Evolutionary conservation across 2,329 filamentous ascomycete species (phyloP).

Genomic region (Clonostachys rhizophaga): DNA sequence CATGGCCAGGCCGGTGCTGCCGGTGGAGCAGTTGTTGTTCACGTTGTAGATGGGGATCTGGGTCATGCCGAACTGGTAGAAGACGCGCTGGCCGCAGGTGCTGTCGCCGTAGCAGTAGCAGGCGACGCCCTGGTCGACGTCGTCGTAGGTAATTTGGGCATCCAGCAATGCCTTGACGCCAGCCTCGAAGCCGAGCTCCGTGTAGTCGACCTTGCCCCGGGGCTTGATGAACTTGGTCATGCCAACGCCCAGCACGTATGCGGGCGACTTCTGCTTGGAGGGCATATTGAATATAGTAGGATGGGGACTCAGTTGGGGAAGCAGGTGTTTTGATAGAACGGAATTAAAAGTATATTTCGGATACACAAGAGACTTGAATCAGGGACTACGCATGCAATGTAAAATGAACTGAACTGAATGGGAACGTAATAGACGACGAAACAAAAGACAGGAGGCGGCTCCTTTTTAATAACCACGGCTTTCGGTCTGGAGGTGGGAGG

Average conservation of each 20-base stretch:
- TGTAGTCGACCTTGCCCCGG: constrained; percentile 89
- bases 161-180: constrained; percentile 82
- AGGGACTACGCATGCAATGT: not conserved
- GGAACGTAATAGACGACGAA: no score
- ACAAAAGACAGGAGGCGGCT: no score
- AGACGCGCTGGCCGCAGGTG: constrained; percentile 91
- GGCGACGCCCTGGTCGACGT: constrained; percentile 91
- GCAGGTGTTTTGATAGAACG: not conserved
- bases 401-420: no score
- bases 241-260: constrained; percentile 93
- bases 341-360: not conserved
- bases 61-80: constrained; percentile 98
- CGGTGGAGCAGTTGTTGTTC: constrained; percentile 98
- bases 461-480: no score
- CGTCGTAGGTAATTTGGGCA: constrained; percentile 92
- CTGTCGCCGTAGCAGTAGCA: constrained; percentile 98
- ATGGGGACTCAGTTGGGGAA: not conserved
- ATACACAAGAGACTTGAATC: not conserved
- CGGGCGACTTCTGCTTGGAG: constrained; percentile 43
- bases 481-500: constrained; percentile 1
- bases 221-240: constrained; percentile 99
- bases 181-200: constrained; percentile 89
- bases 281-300: constrained; percentile 28
- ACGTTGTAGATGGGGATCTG: constrained; percentile 95
- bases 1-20: constrained; percentile 86